phyloP scores from a whole-genome alignment of 129 eudicot genomes.

The Logfia minima region DNA sequence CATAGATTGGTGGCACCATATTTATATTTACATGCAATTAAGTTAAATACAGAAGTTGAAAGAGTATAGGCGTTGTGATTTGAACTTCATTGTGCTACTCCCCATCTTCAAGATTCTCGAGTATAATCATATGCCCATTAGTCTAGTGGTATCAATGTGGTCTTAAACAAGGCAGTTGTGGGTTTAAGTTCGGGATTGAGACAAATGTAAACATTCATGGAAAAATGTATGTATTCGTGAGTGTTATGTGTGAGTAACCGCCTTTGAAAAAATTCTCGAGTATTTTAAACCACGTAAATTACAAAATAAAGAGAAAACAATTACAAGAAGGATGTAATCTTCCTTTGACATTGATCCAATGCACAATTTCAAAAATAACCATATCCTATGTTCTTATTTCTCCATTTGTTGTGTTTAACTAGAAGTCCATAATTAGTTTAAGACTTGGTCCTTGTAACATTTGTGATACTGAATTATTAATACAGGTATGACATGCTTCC shows the following conservation, averaged over 20 bases:
- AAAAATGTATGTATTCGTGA: no score
- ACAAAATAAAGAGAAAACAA: no score
- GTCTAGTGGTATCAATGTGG: no score
- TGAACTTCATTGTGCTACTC: no score
- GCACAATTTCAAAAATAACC: not conserved
- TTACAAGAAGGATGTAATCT: not conserved
- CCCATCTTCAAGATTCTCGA: no score
- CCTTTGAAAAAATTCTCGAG: no score
- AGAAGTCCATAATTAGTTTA: not conserved
- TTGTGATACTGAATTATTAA: not conserved
- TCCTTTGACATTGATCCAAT: not conserved
- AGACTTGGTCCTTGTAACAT: not conserved
- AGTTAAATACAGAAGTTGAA: not conserved
- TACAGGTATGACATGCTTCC: not conserved
- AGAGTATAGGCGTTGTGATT: no score
- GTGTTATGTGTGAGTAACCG: not conserved
- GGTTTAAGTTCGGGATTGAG: no score
- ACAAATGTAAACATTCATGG: no score
- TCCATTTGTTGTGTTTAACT: not conserved
- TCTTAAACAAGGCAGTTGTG: no score
- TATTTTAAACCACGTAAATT: no score
- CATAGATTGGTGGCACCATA: not conserved
- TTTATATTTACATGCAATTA: not conserved
- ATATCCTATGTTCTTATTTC: not conserved
- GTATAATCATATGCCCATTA: no score